Conservation (phyloP, 352 stramenopile species). For the Thalassiosira exigua region DNA sequence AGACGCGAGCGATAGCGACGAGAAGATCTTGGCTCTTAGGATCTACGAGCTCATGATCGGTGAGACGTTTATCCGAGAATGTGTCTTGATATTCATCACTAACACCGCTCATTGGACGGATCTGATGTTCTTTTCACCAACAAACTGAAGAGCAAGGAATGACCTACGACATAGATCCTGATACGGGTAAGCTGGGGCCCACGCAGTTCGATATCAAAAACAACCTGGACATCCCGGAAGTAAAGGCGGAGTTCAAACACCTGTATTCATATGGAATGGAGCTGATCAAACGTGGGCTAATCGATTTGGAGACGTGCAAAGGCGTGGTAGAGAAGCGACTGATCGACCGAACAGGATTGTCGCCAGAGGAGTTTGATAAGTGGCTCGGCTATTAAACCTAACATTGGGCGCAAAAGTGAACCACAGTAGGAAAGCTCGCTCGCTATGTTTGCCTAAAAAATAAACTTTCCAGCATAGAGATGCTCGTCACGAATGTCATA, state of each 20-base stretch:
- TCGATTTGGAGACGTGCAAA: conserved; percentile 63
- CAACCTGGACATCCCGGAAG: conserved; percentile 75
- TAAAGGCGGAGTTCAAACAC: conserved; percentile 72
- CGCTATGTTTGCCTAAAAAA: too few relatives aligned
- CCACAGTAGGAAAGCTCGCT: too few relatives aligned
- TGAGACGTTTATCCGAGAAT: conserved; percentile 21
- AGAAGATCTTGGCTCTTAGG: conserved; percentile 40
- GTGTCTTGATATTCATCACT: too few relatives aligned
- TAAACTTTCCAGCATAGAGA: too few relatives aligned
- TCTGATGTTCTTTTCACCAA: neutral
- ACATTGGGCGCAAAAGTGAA: too few relatives aligned
- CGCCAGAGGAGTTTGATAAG: conserved; percentile 73
- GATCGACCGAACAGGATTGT: conserved; percentile 70
- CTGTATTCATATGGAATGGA: conserved; percentile 77
- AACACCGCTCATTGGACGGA: neutral
- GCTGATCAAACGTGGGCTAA: conserved; percentile 61
- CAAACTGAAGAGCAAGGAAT: conserved; percentile 66
- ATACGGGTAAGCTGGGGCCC: conserved; percentile 63
- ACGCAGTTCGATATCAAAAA: conserved; percentile 78
- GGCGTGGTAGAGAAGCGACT: conserved; percentile 65
- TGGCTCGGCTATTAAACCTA: conserved; percentile 80
- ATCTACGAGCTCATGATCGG: conserved; percentile 82
- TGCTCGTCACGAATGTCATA: too few relatives aligned
- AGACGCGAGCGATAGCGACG: conserved; percentile 36
- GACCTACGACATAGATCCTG: conserved; percentile 71